These are phyloP conservation scores for Apophysomyces ossiformis DNA, from an alignment of 371 early-diverging fungal genomes.

Conservation along the genomic window DNA sequence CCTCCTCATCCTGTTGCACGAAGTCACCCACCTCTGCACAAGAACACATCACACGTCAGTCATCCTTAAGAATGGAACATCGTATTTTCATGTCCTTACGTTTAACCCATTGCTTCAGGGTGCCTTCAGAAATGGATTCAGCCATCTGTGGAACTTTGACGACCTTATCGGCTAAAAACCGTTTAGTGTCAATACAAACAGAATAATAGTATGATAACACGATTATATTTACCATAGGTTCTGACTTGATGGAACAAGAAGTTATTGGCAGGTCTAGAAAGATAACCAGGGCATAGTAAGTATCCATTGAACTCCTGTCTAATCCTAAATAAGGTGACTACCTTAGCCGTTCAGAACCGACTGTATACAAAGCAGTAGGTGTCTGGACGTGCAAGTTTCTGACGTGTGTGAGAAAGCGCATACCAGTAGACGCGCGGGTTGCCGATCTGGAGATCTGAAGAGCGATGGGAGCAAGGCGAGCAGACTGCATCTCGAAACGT, in stretches of 20 bases:
- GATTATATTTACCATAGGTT: slow-evolving; percentile 43
- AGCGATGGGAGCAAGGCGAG: slow-evolving; percentile 23
- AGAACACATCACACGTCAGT: not conserved
- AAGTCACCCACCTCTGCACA: slow-evolving; percentile 90
- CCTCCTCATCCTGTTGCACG: slow-evolving; percentile 92
- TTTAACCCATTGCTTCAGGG: slow-evolving; percentile 94
- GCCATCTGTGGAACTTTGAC: slow-evolving; percentile 96
- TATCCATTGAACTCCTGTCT: slow-evolving; percentile 4
- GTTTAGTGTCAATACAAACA: not conserved
- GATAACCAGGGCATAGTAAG: not conserved
- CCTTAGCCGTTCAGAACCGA: slow-evolving; percentile 40
- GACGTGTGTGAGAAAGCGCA: slow-evolving; percentile 35
- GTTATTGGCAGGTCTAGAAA: not conserved
- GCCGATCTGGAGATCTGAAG: slow-evolving; percentile 26
- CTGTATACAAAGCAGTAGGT: slow-evolving; percentile 44
- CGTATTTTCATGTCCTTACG: slow-evolving; percentile 58
- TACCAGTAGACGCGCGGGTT: slow-evolving; percentile 21
- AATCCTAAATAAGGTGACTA: slow-evolving; percentile 28
- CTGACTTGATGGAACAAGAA: slow-evolving; percentile 32
- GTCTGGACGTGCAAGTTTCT: slow-evolving; percentile 50
- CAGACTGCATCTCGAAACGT: slow-evolving; percentile 30
- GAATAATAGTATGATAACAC: not conserved
- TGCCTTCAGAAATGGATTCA: slow-evolving; percentile 98
- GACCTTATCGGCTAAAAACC: slow-evolving; percentile 68
- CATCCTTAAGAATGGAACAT: not conserved